Evolutionary conservation across 2,329 filamentous ascomycete species (phyloP).

Genomic region (Fusarium sp.): DNA sequence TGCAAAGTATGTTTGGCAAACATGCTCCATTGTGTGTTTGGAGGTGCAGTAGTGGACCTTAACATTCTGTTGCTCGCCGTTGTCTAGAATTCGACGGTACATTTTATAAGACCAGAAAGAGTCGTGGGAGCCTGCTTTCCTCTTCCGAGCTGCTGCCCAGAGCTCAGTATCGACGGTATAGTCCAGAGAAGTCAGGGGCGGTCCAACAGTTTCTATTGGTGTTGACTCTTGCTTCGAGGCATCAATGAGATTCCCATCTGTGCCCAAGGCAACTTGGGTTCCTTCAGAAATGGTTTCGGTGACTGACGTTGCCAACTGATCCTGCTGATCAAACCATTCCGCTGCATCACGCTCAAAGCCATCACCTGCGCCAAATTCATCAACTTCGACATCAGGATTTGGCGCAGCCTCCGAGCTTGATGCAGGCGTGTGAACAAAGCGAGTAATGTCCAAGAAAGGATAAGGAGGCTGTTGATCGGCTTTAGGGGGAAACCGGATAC

Average conservation of each 20-base stretch:
- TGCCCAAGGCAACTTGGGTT: slow-evolving; percentile 4
- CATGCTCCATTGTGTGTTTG: slow-evolving; percentile 74
- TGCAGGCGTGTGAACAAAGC: slow-evolving; percentile 46
- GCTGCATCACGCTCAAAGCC: slow-evolving; percentile 45
- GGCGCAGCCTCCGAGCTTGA: not conserved
- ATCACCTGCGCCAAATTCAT: slow-evolving; percentile 45
- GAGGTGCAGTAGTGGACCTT: slow-evolving; percentile 83
- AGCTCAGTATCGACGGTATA: slow-evolving; percentile 51
- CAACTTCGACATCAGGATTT: slow-evolving; percentile 7
- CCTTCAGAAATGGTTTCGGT: slow-evolving; percentile 16
- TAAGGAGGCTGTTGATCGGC: slow-evolving; percentile 41
- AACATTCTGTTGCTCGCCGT: slow-evolving; percentile 65
- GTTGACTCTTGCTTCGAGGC: slow-evolving; percentile 8
- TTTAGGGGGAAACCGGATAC: slow-evolving; percentile 51
- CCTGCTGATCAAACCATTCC: slow-evolving; percentile 48
- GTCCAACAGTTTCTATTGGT: slow-evolving; percentile 15
- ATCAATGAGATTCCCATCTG: slow-evolving; percentile 18
- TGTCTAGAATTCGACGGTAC: slow-evolving; percentile 67
- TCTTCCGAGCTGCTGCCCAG: slow-evolving; percentile 61
- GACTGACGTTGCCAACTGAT: slow-evolving; percentile 14
- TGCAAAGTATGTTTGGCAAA: slow-evolving; percentile 74
- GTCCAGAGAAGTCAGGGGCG: slow-evolving; percentile 48
- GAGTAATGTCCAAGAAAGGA: slow-evolving; percentile 46
- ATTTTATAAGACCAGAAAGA: slow-evolving; percentile 78
- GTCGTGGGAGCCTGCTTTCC: slow-evolving; percentile 57